Percentiles rank a stretch among this genome's conserved stretches.
phyloP scores from a whole-genome alignment of 192 early-diverging fungal genomes.

The Cladochytrium replicatum region DNA sequence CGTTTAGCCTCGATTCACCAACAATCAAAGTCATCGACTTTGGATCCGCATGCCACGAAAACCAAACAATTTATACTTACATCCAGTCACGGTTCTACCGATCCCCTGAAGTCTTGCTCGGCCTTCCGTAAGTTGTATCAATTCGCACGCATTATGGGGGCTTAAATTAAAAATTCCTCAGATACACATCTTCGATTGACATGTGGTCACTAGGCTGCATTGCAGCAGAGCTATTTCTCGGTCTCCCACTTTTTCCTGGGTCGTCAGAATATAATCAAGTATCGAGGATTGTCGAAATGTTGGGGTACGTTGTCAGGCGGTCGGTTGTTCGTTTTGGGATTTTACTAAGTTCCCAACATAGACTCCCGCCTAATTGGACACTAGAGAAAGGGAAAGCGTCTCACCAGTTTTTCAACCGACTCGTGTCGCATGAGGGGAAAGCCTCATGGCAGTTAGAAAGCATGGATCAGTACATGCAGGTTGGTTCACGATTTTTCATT shows the following conservation, averaged over 20 bases:
- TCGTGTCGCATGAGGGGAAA: constrained; percentile 32
- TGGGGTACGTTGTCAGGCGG: constrained; percentile 53
- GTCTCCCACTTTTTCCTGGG: constrained; percentile 91
- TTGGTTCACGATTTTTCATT: no score
- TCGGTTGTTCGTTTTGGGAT: no score
- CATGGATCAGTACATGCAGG: constrained; percentile 66
- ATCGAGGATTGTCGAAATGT: constrained; percentile 83
- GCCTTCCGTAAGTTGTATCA: constrained; percentile 62
- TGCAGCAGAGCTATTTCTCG: constrained; percentile 88
- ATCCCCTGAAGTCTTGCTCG: constrained; percentile 89
- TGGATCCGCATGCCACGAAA: constrained; percentile 94
- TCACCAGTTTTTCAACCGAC: constrained; percentile 74
- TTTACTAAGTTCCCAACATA: no score
- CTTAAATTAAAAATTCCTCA: no score
- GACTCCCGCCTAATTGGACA: constrained; percentile 84
- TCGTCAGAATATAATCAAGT: constrained; percentile 95
- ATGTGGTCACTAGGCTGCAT: constrained; percentile 99
- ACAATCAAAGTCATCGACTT: constrained; percentile 98
- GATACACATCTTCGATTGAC: constrained; percentile 85
- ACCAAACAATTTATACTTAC: constrained; percentile 92
- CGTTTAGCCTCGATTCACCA: constrained; percentile 68
- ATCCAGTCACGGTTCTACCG: constrained; percentile 98
- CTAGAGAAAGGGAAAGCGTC: constrained; percentile 85
- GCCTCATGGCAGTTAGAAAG: constrained; percentile 61
- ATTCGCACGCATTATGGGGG: no score